phyloP scores from a whole-genome alignment of 768 basidiomycete species.

The Phanerochaete sordida region DNA sequence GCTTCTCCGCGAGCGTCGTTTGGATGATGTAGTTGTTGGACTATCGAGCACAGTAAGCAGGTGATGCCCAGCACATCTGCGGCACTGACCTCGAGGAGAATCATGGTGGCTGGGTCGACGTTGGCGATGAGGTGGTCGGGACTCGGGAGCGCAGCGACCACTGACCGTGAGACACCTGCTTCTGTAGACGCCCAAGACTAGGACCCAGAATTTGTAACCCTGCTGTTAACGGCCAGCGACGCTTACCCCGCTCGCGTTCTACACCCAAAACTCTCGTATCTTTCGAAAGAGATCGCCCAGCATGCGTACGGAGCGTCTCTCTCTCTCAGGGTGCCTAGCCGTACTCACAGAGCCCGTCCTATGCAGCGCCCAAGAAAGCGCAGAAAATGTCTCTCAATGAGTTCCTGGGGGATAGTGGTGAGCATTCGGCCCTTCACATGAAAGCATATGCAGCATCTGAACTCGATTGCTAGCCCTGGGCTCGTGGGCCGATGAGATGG shows the following conservation, averaged over 20 bases:
- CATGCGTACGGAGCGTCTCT: constrained; percentile 27
- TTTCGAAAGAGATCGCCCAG: constrained; percentile 15
- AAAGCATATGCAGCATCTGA: neutral
- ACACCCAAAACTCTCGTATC: neutral
- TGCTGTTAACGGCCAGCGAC: constrained; percentile 13
- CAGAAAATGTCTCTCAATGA: constrained; percentile 92
- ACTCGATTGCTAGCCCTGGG: constrained; percentile 58
- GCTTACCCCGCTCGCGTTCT: constrained; percentile 1
- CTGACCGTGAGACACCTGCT: constrained; percentile 10
- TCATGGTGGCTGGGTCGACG: constrained; percentile 45
- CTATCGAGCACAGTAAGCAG: constrained; percentile 35
- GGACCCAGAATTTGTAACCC: constrained; percentile 17
- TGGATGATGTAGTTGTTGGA: constrained; percentile 93
- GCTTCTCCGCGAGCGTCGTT: constrained; percentile 83
- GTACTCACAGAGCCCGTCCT: neutral
- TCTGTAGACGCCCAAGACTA: constrained; percentile 9
- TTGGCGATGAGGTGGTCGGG: constrained; percentile 3
- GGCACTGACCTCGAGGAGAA: constrained; percentile 72
- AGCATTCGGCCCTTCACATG: constrained; percentile 31
- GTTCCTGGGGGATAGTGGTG: constrained; percentile 86
- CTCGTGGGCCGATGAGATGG: constrained; percentile 99
- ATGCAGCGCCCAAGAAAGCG: constrained; percentile 80
- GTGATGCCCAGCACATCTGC: neutral
- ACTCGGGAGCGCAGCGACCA: neutral
- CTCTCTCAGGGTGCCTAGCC: constrained; percentile 5